These are phyloP conservation scores for Pyricularia sp. DNA, from an alignment of 2,329 filamentous ascomycete genomes.

Conservation along the genomic window DNA sequence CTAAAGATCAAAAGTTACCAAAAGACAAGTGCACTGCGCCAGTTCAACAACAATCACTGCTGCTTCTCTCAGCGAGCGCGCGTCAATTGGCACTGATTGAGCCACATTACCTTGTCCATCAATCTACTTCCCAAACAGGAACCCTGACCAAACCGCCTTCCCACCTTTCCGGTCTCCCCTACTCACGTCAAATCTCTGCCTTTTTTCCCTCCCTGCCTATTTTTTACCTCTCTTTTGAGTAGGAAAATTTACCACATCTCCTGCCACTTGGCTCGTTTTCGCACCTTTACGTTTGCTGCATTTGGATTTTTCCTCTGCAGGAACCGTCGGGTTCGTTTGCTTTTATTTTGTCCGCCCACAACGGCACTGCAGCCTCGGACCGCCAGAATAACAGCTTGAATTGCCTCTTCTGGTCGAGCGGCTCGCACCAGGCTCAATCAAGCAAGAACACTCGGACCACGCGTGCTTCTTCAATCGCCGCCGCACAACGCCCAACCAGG, in stretches of 20 bases:
- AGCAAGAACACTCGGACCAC: conserved; percentile 24
- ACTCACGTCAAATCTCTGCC: not conserved
- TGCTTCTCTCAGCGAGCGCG: not conserved
- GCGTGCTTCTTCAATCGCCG: conserved; percentile 25
- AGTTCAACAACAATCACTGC: not conserved
- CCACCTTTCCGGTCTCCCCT: not conserved
- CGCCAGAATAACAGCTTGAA: not conserved
- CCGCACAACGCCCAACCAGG: conserved; percentile 37
- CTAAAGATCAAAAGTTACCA: not conserved
- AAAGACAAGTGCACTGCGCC: not conserved
- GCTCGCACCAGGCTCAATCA: conserved; percentile 5
- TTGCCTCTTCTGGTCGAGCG: not conserved
- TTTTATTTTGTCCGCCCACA: not conserved
- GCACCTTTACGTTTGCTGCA: not conserved
- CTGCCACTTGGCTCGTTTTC: not conserved
- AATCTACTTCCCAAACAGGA: not conserved
- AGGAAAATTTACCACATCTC: not conserved
- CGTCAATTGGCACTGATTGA: not conserved
- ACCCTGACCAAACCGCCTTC: not conserved
- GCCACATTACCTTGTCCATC: not conserved
- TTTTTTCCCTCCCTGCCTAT: not conserved
- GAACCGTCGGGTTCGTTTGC: not conserved
- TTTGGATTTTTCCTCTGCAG: not conserved
- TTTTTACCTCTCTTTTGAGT: not conserved
- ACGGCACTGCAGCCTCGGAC: not conserved